These are phyloP conservation scores for Daldinia decipiens DNA, from an alignment of 495 filamentous ascomycete genomes.

Conservation along the genomic window DNA sequence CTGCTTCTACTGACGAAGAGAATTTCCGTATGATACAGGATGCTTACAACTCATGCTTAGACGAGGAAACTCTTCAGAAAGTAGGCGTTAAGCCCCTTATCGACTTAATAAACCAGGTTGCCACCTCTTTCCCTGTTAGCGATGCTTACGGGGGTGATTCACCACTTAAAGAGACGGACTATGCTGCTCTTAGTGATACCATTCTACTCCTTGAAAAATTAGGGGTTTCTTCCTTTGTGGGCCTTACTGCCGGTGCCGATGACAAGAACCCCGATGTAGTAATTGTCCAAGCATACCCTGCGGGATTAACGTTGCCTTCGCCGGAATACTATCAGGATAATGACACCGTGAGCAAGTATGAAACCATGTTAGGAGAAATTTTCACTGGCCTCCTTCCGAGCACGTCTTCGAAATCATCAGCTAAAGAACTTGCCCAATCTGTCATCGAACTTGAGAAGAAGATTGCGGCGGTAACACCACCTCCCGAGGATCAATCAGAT, in stretches of 20 bases:
- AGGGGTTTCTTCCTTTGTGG: conserved; percentile 61
- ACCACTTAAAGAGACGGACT: conserved; percentile 46
- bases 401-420: conserved; percentile 37
- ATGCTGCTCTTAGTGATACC: conserved; percentile 60
- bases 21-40: conserved; percentile 74
- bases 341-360: conserved; percentile 63
- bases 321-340: conserved; percentile 73
- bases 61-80: conserved; percentile 64
- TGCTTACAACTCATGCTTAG: conserved; percentile 72
- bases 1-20: conserved; percentile 58
- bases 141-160: conserved; percentile 35
- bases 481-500: conserved; percentile 59
- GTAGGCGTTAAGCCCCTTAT: conserved; percentile 65
- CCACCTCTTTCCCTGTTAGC: conserved; percentile 60
- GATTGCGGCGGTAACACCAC: conserved; percentile 68
- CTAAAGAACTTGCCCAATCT: conserved; percentile 44
- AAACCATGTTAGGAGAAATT: conserved; percentile 55
- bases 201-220: conserved; percentile 65
- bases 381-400: conserved; percentile 45
- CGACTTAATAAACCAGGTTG: conserved; percentile 54
- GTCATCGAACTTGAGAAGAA: conserved; percentile 70
- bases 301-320: conserved; percentile 67
- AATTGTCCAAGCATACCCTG: conserved; percentile 64
- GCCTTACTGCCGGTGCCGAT: conserved; percentile 61
- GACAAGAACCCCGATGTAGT: conserved; percentile 72